Conservation (phyloP, 805 yeast genomes). For the Lachancea dasiensis region DNA sequence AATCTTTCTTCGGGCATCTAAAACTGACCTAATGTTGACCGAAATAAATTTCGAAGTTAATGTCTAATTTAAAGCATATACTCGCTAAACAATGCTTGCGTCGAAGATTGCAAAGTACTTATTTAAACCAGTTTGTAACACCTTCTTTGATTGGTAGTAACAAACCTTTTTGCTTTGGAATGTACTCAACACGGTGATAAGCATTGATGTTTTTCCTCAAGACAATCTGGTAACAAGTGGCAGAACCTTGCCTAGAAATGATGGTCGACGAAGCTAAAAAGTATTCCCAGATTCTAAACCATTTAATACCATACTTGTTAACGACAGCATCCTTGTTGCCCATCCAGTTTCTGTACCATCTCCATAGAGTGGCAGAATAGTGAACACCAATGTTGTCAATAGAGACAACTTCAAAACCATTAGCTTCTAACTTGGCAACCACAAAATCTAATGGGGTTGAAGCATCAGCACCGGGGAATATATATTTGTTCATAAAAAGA, state of each 20-base stretch:
- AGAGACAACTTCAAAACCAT: slow-evolving; percentile 80
- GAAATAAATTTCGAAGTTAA: background rate
- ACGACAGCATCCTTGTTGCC: slow-evolving; percentile 71
- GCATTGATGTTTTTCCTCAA: slow-evolving; percentile 85
- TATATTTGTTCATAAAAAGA: slow-evolving; percentile 89
- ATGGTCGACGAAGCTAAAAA: slow-evolving; percentile 79
- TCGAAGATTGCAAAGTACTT: background rate
- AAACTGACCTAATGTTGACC: too few species aligned
- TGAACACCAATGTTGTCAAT: slow-evolving; percentile 89
- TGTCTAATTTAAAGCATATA: background rate
- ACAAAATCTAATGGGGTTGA: slow-evolving; percentile 89
- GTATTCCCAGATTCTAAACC: slow-evolving; percentile 93
- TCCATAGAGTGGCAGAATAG: slow-evolving; percentile 85
- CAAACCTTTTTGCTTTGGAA: slow-evolving; percentile 74
- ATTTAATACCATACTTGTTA: slow-evolving; percentile 76
- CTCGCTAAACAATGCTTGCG: background rate
- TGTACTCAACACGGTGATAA: slow-evolving; percentile 74
- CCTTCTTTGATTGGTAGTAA: slow-evolving; percentile 52
- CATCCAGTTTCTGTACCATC: slow-evolving; percentile 94
- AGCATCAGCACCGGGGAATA: slow-evolving; percentile 97
- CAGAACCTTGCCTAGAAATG: slow-evolving; percentile 88
- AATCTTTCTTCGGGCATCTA: too few species aligned
- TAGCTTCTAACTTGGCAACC: slow-evolving; percentile 65
- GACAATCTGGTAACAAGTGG: slow-evolving; percentile 85
- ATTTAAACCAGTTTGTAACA: slow-evolving; percentile 49